phyloP scores from a whole-genome alignment of 768 basidiomycete genomes.

The Boletus rubescentipes region DNA sequence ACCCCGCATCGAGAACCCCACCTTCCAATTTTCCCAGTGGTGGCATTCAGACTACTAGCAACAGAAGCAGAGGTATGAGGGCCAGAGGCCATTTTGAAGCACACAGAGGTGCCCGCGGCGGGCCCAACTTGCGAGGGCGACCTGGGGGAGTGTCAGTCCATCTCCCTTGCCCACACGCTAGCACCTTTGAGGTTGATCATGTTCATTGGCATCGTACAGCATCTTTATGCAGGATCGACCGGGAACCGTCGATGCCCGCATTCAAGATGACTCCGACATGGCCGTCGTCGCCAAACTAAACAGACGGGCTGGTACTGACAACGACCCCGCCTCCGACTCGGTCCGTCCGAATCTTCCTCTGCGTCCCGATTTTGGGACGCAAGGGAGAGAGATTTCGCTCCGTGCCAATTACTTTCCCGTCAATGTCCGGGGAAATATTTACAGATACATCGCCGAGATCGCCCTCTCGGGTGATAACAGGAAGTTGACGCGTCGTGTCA shows the following conservation, averaged over 20 bases:
- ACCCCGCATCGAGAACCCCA: background rate
- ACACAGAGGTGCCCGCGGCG: too few relatives aligned
- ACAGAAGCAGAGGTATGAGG: conserved; percentile 11
- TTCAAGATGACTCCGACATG: conserved; percentile 39
- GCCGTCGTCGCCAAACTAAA: conserved; percentile 34
- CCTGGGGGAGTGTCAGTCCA: conserved; percentile 21
- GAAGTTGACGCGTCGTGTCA: conserved; percentile 35
- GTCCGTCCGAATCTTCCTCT: conserved; percentile 35
- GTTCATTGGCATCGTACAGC: background rate
- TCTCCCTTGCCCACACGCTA: background rate
- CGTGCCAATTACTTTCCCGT: conserved; percentile 53
- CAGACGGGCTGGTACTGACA: conserved; percentile 16
- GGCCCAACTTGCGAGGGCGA: conserved; percentile 12
- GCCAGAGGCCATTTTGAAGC: background rate
- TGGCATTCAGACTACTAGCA: conserved; percentile 9
- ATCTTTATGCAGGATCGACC: conserved; percentile 35
- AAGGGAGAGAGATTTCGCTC: conserved; percentile 39
- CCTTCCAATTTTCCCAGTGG: background rate
- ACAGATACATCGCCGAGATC: conserved; percentile 39
- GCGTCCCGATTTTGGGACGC: conserved; percentile 45
- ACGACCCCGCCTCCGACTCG: background rate
- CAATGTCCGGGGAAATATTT: conserved; percentile 36
- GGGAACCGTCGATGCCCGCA: conserved; percentile 57
- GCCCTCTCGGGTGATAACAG: conserved; percentile 22
- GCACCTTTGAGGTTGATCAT: background rate